These are phyloP conservation scores for Pseudomassariella vexata DNA, from an alignment of 2,329 filamentous ascomycete species.

Conservation along the genomic window DNA sequence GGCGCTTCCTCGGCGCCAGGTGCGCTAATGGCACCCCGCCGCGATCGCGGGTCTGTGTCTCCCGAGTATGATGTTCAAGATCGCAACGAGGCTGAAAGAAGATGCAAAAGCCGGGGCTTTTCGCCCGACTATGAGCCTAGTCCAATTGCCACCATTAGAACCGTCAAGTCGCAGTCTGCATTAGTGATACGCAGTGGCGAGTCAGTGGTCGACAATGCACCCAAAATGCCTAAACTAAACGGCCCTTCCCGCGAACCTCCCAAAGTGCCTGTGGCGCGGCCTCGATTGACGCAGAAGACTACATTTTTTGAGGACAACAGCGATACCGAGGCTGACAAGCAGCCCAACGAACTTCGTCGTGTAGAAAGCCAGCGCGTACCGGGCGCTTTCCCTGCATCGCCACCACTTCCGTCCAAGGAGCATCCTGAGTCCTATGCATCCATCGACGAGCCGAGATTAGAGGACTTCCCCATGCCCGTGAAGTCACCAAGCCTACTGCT, in stretches of 20 bases:
- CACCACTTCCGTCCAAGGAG: slow-evolving; percentile 1
- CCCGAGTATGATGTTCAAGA: slow-evolving; percentile 16
- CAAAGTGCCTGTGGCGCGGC: slow-evolving; percentile 16
- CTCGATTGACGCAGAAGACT: slow-evolving; percentile 25
- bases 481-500: slow-evolving; percentile 13
- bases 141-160: slow-evolving; percentile 63
- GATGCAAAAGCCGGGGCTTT: slow-evolving; percentile 44
- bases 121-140: slow-evolving; percentile 72
- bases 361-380: not conserved
- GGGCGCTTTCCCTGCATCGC: slow-evolving; percentile 4
- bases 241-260: slow-evolving; percentile 16
- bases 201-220: slow-evolving; percentile 9
- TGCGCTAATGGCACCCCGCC: slow-evolving; percentile 12
- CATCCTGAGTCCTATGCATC: slow-evolving; percentile 1
- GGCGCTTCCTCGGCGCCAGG: slow-evolving; percentile 11
- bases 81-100: slow-evolving; percentile 8
- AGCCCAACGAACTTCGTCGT: slow-evolving; percentile 1
- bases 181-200: slow-evolving; percentile 21
- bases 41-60: slow-evolving; percentile 13
- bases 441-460: slow-evolving; percentile 1
- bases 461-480: slow-evolving; percentile 9
- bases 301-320: slow-evolving; percentile 49
- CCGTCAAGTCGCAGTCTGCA: slow-evolving; percentile 46
- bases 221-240: slow-evolving; percentile 17
- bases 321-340: slow-evolving; percentile 32